phyloP scores from a whole-genome alignment of 805 yeast genomes.

The Yamadazyma philogaea region DNA sequence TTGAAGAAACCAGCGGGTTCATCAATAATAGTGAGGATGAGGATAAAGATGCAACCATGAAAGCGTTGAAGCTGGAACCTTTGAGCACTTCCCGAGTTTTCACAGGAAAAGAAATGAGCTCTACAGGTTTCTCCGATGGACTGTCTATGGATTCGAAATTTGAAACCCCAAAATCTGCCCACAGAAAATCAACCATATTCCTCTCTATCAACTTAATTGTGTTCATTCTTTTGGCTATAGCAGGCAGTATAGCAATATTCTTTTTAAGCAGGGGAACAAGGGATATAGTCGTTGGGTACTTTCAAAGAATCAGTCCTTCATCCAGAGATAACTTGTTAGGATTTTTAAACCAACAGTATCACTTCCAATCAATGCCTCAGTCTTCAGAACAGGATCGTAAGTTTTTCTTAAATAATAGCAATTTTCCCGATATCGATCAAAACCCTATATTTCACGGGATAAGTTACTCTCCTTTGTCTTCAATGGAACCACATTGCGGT shows the following conservation, averaged over 20 bases:
- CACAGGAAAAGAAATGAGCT: background rate
- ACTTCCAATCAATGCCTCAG: background rate
- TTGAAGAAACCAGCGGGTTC: slow-evolving; percentile 15
- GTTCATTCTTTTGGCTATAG: slow-evolving; percentile 8
- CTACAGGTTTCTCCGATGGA: background rate
- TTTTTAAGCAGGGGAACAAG: slow-evolving; percentile 32
- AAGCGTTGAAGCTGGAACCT: background rate
- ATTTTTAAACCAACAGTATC: background rate
- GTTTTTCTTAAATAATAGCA: slow-evolving; percentile 12
- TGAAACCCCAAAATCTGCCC: background rate
- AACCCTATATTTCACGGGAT: slow-evolving; percentile 48
- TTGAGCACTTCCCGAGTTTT: background rate
- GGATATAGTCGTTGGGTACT: slow-evolving; percentile 22
- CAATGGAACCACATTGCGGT: slow-evolving; percentile 54
- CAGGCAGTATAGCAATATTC: background rate
- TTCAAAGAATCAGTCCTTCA: slow-evolving; percentile 21
- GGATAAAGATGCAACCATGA: background rate
- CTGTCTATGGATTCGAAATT: background rate
- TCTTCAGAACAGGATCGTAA: background rate
- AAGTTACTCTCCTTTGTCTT: slow-evolving; percentile 56
- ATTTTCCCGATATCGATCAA: background rate
- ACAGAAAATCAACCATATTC: background rate
- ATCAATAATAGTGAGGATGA: slow-evolving; percentile 3
- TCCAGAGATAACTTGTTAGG: slow-evolving; percentile 19
- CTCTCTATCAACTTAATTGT: slow-evolving; percentile 18